phyloP scores from a whole-genome alignment of 2,329 filamentous ascomycete species.

The Diaporthe sp. region DNA sequence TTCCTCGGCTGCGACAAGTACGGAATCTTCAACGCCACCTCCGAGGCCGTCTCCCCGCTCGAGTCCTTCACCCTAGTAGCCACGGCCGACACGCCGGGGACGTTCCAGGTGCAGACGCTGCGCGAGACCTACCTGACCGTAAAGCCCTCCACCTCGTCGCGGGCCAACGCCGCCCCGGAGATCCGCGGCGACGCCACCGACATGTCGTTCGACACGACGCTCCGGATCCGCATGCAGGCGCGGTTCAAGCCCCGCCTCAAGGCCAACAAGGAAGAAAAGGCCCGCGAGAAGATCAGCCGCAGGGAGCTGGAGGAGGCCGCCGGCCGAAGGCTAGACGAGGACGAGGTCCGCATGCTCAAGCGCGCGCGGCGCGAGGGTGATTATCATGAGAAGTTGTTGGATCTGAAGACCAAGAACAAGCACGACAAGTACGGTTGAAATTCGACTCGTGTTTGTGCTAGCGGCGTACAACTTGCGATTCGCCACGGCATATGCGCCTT shows the following conservation, averaged over 20 bases:
- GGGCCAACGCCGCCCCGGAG: constrained; percentile 64
- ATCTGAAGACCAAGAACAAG: constrained; percentile 91
- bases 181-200: constrained; percentile 80
- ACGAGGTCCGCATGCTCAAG: constrained; percentile 87
- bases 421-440: constrained; percentile 82
- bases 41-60: constrained; percentile 84
- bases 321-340: constrained; percentile 80
- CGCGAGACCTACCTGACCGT: constrained; percentile 77
- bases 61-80: constrained; percentile 82
- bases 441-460: background rate
- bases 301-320: constrained; percentile 86
- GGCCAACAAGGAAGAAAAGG: constrained; percentile 84
- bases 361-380: constrained; percentile 85
- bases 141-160: constrained; percentile 63
- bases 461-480: too few relatives aligned
- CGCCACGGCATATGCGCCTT: too few relatives aligned
- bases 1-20: constrained; percentile 89
- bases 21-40: constrained; percentile 79
- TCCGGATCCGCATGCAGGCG: constrained; percentile 93
- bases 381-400: constrained; percentile 87
- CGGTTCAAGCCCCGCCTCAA: constrained; percentile 88
- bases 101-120: constrained; percentile 80
- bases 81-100: constrained; percentile 72
- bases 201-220: constrained; percentile 74
- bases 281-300: constrained; percentile 84